Base-by-base conservation (phyloP, 2,329 filamentous ascomycete genomes). In the Pseudogymnoascus sp. region DNA sequence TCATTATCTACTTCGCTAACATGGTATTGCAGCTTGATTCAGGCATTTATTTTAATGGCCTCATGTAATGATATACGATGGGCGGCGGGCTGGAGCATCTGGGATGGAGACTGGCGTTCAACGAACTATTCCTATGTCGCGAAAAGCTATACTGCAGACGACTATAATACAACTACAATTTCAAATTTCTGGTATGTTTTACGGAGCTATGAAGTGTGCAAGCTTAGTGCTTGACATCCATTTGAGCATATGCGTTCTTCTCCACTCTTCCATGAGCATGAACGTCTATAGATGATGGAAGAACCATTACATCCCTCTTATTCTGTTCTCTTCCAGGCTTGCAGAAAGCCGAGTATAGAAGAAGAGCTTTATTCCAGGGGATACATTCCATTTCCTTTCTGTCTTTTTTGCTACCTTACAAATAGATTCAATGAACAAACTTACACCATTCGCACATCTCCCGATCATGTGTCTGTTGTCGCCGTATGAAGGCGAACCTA, bases 231-330 rank as follows among this genome's bases (percentile, higher is more conserved):
- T 38, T 15, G 29, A 50, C 26, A 65, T 60, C 72, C 72, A 73
- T 73, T 66, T 72, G 69, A 74, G 72, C 72, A 74, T 74, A 73
- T 74, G 69, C 72, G 68, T 70, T 71, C 68, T 69, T 69, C 70
- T 65, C 65, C 65, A 64, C 60, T 66, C 60, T 64, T 68, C 69
- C 64, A 69, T 71, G 66, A 69, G 71, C 69, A 56, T 67, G 71
- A 33, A 70, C 64, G 72, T 73, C 71, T 74, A 73, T 70, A 72
- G 69, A 71, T 71, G 68, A 73, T 73, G 72, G 72, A 59, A 74
- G 64, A 71, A 67, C 17, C 37, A 21, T 38, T n/a, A 37, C 66
- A 29, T 68, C 68, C 70, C 68, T 67, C 63, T 60, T 65, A 68
- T 69, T 67, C 62, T 65, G 38, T 70, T 67, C 69, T 33, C 62